phyloP scores from a whole-genome alignment of 1,284 basidiomycete genomes.

The Golubevia sp. region DNA sequence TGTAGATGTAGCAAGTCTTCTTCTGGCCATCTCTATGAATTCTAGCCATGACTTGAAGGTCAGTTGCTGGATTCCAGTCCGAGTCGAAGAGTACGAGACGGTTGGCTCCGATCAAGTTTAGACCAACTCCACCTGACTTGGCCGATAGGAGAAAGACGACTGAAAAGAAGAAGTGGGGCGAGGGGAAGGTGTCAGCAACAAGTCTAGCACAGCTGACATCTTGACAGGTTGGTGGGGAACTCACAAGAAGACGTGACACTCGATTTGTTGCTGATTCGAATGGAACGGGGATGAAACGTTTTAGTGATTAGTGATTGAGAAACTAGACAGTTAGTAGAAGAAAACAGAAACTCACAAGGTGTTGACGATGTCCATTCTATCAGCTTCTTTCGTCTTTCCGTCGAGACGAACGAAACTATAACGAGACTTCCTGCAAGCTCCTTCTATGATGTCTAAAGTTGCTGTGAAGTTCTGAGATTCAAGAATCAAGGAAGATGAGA shows the following conservation, averaged over 20 bases:
- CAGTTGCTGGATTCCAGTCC: constrained; percentile 82
- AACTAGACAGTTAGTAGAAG: too few relatives aligned
- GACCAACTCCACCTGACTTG: constrained; percentile 91
- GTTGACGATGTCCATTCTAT: constrained; percentile 16
- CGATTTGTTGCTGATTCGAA: too few relatives aligned
- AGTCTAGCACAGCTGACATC: too few relatives aligned
- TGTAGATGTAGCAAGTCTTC: constrained; percentile 83
- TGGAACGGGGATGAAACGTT: too few relatives aligned
- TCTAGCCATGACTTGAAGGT: constrained; percentile 95
- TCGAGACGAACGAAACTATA: constrained; percentile 87
- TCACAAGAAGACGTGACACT: too few relatives aligned
- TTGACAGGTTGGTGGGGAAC: too few relatives aligned
- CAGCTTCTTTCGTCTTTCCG: constrained; percentile 65
- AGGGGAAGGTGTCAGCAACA: not conserved
- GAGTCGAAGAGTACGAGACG: constrained; percentile 80
- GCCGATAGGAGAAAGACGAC: constrained; percentile 90
- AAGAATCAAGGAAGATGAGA: constrained; percentile 4
- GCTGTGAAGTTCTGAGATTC: constrained; percentile 63
- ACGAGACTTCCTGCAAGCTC: constrained; percentile 74
- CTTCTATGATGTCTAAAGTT: constrained; percentile 88
- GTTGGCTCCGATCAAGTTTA: constrained; percentile 74
- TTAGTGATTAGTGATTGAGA: too few relatives aligned
- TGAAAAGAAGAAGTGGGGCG: constrained; percentile 9
- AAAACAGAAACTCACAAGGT: too few relatives aligned
- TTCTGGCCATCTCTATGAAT: constrained; percentile 96